Evolutionary conservation across 192 early-diverging fungal genomes (phyloP), one percentile per base, ranked within the genome.

Genomic region (Coemansia furcata): DNA sequence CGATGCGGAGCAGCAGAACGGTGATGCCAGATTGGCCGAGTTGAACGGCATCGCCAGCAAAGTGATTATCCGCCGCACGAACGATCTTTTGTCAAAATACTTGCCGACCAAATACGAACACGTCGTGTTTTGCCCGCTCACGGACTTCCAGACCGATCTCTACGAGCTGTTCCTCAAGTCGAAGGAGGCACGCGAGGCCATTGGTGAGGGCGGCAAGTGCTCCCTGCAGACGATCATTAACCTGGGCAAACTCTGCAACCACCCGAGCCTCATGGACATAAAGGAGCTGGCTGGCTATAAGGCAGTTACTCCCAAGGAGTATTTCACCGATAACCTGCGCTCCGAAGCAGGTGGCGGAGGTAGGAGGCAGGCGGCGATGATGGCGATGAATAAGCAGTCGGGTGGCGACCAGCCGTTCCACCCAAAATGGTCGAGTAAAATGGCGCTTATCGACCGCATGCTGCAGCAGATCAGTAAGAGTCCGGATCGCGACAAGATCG

Each of bases 21-120:
- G 95, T 70, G 95, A 98, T 65, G 86, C 89, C 71, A 94, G 92
- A 61, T 82, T 99, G 19, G 42, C 83, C 0, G 96, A 99, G 71
- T 84, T 99, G 4, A 89, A 92, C 50, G 79, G 74, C 15, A 88
- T 97, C 54, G 95, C 94, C 15, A 95, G 92, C 76, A 92, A 92
- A 65, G 97, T 99, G 66, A 99, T 97, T 58, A 98, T 99, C 77
- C 89, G 98, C 11, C 86, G 98, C 42, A 99, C 96, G 6, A 96
- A 98, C 55, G 95, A 98, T 59, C 83, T 99, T 63, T 77, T 99
- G 43, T 92, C 94, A 29, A 99, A 98, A 87, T 99, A 98, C 76
- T 77, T 99, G 49, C 96, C 98, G 1, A 86, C 88, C 26, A 99
- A 99, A 73, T 98, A 92, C 85, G 98, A 99, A 67, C 93, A 99